These are phyloP conservation scores for Beauveria sp. DNA, from an alignment of 2,329 filamentous ascomycete genomes.

Conservation along the genomic window DNA sequence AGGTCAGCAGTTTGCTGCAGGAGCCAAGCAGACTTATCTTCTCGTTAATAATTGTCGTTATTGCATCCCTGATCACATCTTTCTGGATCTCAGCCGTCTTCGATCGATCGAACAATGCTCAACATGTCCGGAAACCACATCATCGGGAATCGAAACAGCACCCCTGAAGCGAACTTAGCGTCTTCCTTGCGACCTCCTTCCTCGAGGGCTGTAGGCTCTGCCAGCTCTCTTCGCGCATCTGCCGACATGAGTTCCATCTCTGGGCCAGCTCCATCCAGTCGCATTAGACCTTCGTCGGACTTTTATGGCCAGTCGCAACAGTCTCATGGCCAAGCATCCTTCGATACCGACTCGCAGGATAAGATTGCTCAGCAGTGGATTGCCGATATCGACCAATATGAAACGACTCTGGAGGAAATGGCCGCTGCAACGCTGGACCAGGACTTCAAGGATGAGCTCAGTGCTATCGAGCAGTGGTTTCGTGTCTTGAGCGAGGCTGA, in stretches of 20 bases:
- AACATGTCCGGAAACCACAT: slow-evolving; percentile 62
- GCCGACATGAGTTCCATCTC: slow-evolving; percentile 88
- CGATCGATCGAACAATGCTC: slow-evolving; percentile 34
- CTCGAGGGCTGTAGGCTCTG: slow-evolving; percentile 67
- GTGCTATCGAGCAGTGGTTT: slow-evolving; percentile 99
- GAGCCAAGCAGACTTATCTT: slow-evolving; percentile 36
- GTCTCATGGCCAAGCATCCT: slow-evolving; percentile 56
- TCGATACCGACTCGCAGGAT: slow-evolving; percentile 77
- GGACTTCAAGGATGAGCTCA: slow-evolving; percentile 98
- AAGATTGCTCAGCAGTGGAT: slow-evolving; percentile 98
- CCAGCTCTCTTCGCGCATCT: slow-evolving; percentile 84
- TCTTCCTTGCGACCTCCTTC: slow-evolving; percentile 76
- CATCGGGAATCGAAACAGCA: slow-evolving; percentile 89
- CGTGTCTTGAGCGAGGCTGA: slow-evolving; percentile 94
- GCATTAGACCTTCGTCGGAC: slow-evolving; percentile 90
- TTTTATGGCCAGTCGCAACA: slow-evolving; percentile 77
- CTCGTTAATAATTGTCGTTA: slow-evolving; percentile 18
- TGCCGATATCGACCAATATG: slow-evolving; percentile 96
- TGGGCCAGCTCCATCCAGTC: slow-evolving; percentile 58
- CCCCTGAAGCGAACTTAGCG: slow-evolving; percentile 79
- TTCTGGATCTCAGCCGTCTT: slow-evolving; percentile 1
- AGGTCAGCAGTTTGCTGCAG: slow-evolving; percentile 81
- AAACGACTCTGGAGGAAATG: slow-evolving; percentile 98
- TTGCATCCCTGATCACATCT: slow-evolving; percentile 15
- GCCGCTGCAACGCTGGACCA: slow-evolving; percentile 96